A percentile compares a stretch with the other conserved stretches of the same genome.
Evolutionary conservation across 768 basidiomycete genomes (phyloP).

Genomic region (Russula foetens): DNA sequence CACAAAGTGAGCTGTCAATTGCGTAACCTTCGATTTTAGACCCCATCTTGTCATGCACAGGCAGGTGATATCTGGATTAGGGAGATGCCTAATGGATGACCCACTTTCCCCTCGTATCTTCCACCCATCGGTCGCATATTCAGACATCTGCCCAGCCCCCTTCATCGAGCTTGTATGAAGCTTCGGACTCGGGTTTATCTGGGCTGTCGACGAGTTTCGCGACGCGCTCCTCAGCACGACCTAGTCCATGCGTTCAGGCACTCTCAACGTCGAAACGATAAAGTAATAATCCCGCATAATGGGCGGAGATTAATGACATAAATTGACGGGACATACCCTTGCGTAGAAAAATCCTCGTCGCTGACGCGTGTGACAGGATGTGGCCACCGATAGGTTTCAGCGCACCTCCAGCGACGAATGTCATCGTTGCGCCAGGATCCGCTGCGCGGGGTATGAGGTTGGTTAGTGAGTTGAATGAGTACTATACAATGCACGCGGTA

Average conservation of each 20-base stretch:
- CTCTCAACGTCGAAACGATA: background rate
- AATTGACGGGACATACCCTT: slow-evolving; percentile 45
- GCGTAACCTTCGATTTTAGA: background rate
- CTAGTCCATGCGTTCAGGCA: slow-evolving; percentile 30
- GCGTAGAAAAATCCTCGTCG: slow-evolving; percentile 78
- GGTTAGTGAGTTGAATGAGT: background rate
- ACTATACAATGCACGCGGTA: background rate
- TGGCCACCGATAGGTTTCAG: slow-evolving; percentile 89
- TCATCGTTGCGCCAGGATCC: slow-evolving; percentile 92
- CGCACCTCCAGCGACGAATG: slow-evolving; percentile 89
- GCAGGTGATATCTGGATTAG: background rate
- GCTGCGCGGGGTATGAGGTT: slow-evolving; percentile 31
- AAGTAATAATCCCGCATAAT: background rate
- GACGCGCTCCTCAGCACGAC: slow-evolving; percentile 85
- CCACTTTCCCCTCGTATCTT: background rate
- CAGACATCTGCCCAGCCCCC: slow-evolving; percentile 85
- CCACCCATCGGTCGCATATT: slow-evolving; percentile 19
- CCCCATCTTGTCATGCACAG: background rate
- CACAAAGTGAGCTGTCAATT: background rate
- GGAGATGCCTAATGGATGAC: background rate
- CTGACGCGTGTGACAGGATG: slow-evolving; percentile 82
- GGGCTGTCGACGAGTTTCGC: slow-evolving; percentile 88
- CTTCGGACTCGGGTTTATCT: slow-evolving; percentile 83
- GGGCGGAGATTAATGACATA: background rate
- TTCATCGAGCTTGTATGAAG: slow-evolving; percentile 86